These are phyloP conservation scores for Thinopyrum obtusiflorum DNA, from an alignment of 202 grass and related monocot genomes.

Conservation along the genomic window DNA sequence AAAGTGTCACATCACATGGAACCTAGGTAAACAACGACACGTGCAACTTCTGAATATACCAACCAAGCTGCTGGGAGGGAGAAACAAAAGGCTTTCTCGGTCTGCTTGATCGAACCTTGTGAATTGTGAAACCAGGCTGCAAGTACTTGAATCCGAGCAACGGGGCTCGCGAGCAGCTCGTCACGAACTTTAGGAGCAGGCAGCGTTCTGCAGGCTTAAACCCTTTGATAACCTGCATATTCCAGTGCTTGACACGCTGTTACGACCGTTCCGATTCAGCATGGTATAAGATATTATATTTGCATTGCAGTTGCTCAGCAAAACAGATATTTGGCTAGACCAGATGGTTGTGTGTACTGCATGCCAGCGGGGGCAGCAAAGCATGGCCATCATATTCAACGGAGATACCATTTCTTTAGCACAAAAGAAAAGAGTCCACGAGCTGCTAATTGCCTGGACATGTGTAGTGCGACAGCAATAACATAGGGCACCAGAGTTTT, in stretches of 20 bases:
- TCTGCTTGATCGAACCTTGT: constrained; percentile 62
- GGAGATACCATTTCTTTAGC: not conserved
- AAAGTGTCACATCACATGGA: constrained; percentile 81
- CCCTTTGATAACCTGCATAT: constrained; percentile 74
- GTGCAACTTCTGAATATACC: constrained; percentile 1
- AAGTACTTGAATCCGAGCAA: constrained; percentile 96
- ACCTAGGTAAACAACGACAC: constrained; percentile 48
- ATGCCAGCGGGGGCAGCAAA: not conserved
- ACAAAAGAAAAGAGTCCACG: not conserved
- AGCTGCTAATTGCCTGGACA: not conserved
- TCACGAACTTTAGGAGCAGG: constrained; percentile 91
- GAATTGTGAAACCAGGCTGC: constrained; percentile 89
- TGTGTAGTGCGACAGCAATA: not conserved
- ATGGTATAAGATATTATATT: not conserved
- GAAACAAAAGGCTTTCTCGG: not conserved
- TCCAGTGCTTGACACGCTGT: not conserved
- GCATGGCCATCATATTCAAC: not conserved
- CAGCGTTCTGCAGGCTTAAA: constrained; percentile 79
- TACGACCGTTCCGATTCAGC: not conserved
- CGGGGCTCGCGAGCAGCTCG: constrained; percentile 89
- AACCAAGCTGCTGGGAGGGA: not conserved
- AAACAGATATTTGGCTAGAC: constrained; percentile 11
- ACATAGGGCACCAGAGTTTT: no score
- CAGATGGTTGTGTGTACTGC: not conserved
- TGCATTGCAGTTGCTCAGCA: not conserved